Conservation (phyloP, 352 stramenopile species). For the Phytopythium cucurbitacearum region DNA sequence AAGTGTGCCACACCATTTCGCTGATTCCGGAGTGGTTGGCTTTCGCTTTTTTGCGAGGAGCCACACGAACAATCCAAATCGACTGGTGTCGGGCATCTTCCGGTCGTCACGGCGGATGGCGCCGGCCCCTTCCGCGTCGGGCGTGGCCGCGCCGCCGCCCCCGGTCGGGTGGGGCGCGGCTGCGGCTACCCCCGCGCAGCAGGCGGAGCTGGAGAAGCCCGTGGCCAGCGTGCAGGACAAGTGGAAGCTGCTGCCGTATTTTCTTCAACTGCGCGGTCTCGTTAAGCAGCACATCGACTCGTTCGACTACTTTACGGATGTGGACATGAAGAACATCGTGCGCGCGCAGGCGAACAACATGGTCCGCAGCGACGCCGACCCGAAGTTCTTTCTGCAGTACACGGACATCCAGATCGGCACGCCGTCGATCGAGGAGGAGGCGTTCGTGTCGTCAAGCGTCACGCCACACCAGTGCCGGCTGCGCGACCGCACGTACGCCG, state of each 20-base stretch:
- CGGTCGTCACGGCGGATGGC: constrained; percentile 15
- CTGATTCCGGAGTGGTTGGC: neutral
- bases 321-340: constrained; percentile 99
- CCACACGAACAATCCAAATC: constrained; percentile 1
- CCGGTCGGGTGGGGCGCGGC: neutral
- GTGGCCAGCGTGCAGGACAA: constrained; percentile 91
- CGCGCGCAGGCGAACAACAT: constrained; percentile 90
- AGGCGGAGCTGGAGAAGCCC: constrained; percentile 65
- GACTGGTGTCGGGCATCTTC: constrained; percentile 1
- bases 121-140: constrained; percentile 16
- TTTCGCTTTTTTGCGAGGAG: constrained; percentile 1
- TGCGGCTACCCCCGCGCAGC: constrained; percentile 23
- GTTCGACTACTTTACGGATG: constrained; percentile 99
- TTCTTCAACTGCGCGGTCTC: constrained; percentile 90
- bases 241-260: constrained; percentile 98
- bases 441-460: constrained; percentile 88
- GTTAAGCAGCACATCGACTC: constrained; percentile 99
- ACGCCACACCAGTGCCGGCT: constrained; percentile 98
- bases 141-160: constrained; percentile 4
- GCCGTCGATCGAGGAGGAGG: constrained; percentile 96
- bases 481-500: constrained; percentile 98
- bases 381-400: constrained; percentile 99
- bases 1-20: no score
- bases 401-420: constrained; percentile 97
- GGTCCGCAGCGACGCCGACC: constrained; percentile 92